These are phyloP conservation scores for Aspergillus sojae DNA, from an alignment of 2,329 filamentous ascomycete species.

Conservation along the genomic window DNA sequence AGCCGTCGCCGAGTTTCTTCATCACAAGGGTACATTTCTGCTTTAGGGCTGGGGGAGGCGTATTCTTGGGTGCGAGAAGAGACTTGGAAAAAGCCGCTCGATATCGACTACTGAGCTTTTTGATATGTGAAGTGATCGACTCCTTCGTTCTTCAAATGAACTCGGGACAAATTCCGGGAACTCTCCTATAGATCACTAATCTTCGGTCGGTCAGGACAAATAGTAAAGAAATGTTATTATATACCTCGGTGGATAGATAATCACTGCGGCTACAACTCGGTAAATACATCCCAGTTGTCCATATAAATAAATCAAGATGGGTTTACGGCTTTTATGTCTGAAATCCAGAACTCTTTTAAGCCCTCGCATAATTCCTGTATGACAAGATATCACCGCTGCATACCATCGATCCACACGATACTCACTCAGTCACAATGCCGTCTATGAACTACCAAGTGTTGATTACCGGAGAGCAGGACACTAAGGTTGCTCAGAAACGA, in stretches of 20 bases:
- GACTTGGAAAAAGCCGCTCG: too few species aligned
- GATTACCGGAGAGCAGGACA: not conserved
- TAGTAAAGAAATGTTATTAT: not conserved
- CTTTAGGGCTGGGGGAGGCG: too few species aligned
- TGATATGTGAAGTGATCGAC: too few species aligned
- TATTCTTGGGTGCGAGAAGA: too few species aligned
- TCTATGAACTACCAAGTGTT: not conserved
- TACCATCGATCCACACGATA: not conserved
- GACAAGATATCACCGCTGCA: not conserved
- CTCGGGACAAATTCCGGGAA: too few species aligned
- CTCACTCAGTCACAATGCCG: not conserved
- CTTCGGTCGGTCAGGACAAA: not conserved
- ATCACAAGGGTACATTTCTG: too few species aligned
- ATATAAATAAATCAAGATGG: not conserved
- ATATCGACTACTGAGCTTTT: too few species aligned
- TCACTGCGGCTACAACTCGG: not conserved
- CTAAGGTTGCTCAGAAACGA: slow-evolving; percentile 8
- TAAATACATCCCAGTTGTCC: not conserved
- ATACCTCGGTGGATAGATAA: not conserved
- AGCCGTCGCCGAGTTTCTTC: too few species aligned
- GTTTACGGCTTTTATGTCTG: too few species aligned
- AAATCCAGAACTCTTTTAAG: not conserved
- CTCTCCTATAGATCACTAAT: not conserved
- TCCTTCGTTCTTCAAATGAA: too few species aligned
- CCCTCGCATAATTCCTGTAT: rapidly evolving